Evolutionary conservation across 768 basidiomycete species (phyloP).

Genomic region (Postia placenta): DNA sequence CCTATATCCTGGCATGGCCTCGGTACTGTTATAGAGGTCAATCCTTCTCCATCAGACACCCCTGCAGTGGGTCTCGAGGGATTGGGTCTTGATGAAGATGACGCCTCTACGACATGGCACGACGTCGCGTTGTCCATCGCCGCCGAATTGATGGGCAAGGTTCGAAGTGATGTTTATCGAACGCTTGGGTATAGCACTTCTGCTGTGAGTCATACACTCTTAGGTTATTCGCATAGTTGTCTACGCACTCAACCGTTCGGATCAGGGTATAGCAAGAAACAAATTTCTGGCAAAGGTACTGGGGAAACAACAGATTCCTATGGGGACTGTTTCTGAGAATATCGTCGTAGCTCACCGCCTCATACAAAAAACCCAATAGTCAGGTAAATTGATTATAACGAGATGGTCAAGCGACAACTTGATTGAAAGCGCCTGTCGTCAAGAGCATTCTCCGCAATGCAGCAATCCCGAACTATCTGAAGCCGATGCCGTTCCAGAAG

Average conservation of each 20-base stretch:
- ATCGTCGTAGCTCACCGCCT: constrained; percentile 65
- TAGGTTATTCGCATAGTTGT: no score
- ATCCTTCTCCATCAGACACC: constrained; percentile 22
- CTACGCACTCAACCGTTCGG: not conserved
- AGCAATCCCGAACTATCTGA: constrained; percentile 80
- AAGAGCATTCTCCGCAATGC: constrained; percentile 80
- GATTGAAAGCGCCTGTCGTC: no score
- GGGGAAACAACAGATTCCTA: not conserved
- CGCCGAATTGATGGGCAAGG: constrained; percentile 77
- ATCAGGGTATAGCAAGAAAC: constrained; percentile 83
- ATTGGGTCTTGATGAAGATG: constrained; percentile 19
- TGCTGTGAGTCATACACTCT: constrained; percentile 48
- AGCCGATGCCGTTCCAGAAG: constrained; percentile 68
- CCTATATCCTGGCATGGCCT: constrained; percentile 52
- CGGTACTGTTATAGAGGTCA: constrained; percentile 58
- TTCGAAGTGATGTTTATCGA: constrained; percentile 58
- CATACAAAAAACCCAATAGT: constrained; percentile 84
- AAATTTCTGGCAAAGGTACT: constrained; percentile 91
- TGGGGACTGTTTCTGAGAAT: not conserved
- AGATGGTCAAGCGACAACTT: no score
- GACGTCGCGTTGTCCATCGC: constrained; percentile 88
- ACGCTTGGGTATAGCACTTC: constrained; percentile 91
- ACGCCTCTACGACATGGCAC: constrained; percentile 65
- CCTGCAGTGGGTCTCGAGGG: not conserved
- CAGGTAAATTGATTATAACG: constrained; percentile 70